Percentiles rank a stretch among this genome's conserved stretches.
Evolutionary conservation across 345 rosid genomes (phyloP).

Genomic region (Hypericum androsaemum): DNA sequence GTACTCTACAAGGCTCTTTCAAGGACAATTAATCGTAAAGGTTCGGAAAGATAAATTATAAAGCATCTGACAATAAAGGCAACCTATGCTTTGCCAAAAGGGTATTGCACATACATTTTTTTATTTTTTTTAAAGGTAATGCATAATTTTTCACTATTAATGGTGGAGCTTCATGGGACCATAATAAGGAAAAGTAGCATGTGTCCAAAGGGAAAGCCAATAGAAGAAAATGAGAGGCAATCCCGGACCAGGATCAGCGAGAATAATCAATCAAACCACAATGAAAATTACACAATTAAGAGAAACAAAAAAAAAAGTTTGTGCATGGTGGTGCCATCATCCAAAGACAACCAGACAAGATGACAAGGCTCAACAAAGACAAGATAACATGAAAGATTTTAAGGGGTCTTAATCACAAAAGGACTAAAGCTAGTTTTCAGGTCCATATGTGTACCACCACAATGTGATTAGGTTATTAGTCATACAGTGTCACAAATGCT

Average conservation of each 20-base stretch:
- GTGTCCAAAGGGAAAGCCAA: constrained; percentile 4
- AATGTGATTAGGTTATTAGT: constrained; percentile 10
- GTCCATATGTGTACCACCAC: constrained; percentile 14
- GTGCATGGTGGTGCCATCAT: constrained; percentile 7
- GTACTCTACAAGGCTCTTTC: not conserved
- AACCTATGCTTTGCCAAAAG: not conserved
- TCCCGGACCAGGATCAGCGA: not conserved
- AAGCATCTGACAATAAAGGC: constrained; percentile 4
- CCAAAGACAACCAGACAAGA: constrained; percentile 8
- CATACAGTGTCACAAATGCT: constrained; percentile 10
- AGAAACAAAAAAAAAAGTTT: constrained; percentile 13
- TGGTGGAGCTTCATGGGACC: constrained; percentile 16
- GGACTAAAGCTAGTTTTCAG: constrained; percentile 9
- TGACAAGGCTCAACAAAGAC: constrained; percentile 4
- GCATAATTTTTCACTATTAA: not conserved
- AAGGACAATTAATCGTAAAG: constrained; percentile 8
- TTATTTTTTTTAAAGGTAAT: not conserved
- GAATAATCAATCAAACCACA: not conserved
- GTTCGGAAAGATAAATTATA: constrained; percentile 7
- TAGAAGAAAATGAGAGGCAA: not conserved
- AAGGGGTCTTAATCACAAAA: constrained; percentile 10
- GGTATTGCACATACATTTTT: not conserved
- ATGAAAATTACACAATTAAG: not conserved
- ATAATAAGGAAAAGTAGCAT: constrained; percentile 8
- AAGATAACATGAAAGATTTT: not conserved